Evolutionary conservation across 2,329 filamentous ascomycete species (phyloP).

Genomic region (Neocucurbitaria cava): DNA sequence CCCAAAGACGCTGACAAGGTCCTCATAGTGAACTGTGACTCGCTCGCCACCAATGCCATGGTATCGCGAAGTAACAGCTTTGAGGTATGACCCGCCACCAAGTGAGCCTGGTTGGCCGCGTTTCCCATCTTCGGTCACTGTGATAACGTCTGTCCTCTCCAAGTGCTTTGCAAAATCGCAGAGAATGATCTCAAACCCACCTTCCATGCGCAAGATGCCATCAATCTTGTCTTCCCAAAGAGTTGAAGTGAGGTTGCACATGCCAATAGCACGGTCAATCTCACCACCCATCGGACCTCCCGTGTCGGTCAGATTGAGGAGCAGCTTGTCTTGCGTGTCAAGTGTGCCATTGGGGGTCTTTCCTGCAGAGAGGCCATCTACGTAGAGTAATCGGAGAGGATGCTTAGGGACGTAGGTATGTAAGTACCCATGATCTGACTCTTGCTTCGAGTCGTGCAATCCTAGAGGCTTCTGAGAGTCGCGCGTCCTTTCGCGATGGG

Average conservation of each 20-base stretch:
- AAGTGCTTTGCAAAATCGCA: conserved; percentile 65
- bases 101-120: conserved; percentile 4
- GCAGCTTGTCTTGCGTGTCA: conserved; percentile 69
- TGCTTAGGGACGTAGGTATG: conserved; percentile 70
- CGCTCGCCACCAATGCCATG: conserved; percentile 54
- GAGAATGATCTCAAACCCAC: conserved; percentile 73
- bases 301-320: conserved; percentile 52
- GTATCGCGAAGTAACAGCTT: conserved; percentile 52
- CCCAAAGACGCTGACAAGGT: conserved; percentile 57
- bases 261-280: conserved; percentile 57
- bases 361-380: conserved; percentile 74
- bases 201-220: conserved; percentile 71
- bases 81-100: conserved; percentile 43
- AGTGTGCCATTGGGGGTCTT: conserved; percentile 71
- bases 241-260: conserved; percentile 62
- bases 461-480: conserved; percentile 11
- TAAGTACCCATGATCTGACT: conserved; percentile 60
- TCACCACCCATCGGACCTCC: conserved; percentile 54
- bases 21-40: conserved; percentile 56
- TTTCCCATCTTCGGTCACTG: neutral
- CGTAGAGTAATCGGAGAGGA: conserved; percentile 67
- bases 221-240: conserved; percentile 64
- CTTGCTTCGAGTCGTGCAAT: neutral
- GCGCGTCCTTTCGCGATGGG: neutral
- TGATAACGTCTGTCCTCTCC: conserved; percentile 17